phyloP scores from a whole-genome alignment of 1,284 basidiomycete species.

The Pseudozyma tsukubaensis region DNA sequence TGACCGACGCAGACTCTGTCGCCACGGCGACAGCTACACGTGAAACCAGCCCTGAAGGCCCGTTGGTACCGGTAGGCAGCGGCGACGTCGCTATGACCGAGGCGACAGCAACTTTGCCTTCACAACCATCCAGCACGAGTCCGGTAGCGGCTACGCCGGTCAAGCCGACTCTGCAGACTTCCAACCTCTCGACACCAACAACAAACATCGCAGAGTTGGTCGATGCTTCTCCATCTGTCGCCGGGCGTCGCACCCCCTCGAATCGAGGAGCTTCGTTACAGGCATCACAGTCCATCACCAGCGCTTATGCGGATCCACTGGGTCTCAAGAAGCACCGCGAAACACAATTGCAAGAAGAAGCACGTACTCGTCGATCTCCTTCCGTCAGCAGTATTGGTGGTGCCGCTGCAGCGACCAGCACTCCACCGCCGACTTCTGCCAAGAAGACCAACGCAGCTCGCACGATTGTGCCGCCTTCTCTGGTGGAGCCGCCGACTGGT shows the following conservation, averaged over 20 bases:
- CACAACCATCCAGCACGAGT: background rate
- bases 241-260: conserved; percentile 33
- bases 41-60: conserved; percentile 29
- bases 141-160: conserved; percentile 1
- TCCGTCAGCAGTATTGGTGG: conserved; percentile 34
- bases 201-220: background rate
- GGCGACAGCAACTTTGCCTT: background rate
- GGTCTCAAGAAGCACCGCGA: conserved; percentile 44
- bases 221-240: conserved; percentile 15
- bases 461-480: conserved; percentile 31
- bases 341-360: conserved; percentile 23
- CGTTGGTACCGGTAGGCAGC: conserved; percentile 6
- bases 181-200: background rate
- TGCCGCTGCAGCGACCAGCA: background rate
- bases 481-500: conserved; percentile 39
- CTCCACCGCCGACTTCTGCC: conserved; percentile 9
- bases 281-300: conserved; percentile 46
- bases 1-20: conserved; percentile 40
- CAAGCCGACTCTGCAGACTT: background rate
- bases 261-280: conserved; percentile 37
- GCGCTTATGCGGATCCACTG: conserved; percentile 31
- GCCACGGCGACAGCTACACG: conserved; percentile 42
- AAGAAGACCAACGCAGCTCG: conserved; percentile 34
- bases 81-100: background rate
- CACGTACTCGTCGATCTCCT: conserved; percentile 32